These are phyloP conservation scores for Solanum raphanifolium DNA, from an alignment of 257 asterid species.

Conservation along the genomic window DNA sequence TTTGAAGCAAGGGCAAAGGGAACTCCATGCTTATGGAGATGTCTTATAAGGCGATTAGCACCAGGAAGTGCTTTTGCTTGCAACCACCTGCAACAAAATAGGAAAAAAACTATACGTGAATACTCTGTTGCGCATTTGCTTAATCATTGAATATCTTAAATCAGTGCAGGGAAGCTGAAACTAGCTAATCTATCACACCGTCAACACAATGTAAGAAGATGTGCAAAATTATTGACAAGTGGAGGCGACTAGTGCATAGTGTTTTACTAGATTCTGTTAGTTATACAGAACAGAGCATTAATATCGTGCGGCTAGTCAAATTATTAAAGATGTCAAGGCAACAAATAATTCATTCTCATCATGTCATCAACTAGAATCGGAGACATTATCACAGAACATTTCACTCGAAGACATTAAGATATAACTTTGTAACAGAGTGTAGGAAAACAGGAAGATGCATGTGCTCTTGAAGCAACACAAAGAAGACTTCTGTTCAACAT, in stretches of 20 bases:
- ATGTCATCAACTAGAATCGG: not conserved
- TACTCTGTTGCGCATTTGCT: not conserved
- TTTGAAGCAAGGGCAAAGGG: conserved; percentile 85
- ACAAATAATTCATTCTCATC: not conserved
- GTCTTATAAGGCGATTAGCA: conserved; percentile 68
- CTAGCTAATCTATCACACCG: not conserved
- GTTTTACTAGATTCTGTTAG: not conserved
- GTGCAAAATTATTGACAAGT: not conserved
- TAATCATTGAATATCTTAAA: not conserved
- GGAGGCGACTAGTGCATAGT: not conserved
- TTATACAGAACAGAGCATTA: not conserved
- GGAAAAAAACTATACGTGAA: not conserved
- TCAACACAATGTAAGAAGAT: not conserved
- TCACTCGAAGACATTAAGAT: not conserved
- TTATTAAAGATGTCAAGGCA: not conserved
- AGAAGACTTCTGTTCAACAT: not conserved
- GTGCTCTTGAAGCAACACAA: not conserved
- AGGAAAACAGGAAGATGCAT: not conserved
- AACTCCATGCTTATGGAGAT: conserved; percentile 56
- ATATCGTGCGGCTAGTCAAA: not conserved
- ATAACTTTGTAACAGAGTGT: not conserved
- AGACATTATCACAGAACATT: not conserved
- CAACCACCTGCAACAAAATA: conserved; percentile 45
- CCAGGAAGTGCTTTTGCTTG: conserved; percentile 81
- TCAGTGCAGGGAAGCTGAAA: not conserved